phyloP scores from a whole-genome alignment of 345 rosid genomes.

The Brassica nigra region DNA sequence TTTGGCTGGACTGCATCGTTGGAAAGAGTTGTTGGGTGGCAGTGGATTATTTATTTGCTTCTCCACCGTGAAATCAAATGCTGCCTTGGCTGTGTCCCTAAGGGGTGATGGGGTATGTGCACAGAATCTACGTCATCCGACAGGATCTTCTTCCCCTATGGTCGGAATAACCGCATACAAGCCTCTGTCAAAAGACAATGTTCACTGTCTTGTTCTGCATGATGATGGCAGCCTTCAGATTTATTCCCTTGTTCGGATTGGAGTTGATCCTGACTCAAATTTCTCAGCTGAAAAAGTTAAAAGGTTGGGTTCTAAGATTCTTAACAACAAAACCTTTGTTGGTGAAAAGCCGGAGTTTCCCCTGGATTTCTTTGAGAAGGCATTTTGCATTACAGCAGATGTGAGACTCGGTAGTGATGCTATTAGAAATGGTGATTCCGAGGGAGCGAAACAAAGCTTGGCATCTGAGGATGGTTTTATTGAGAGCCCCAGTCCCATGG shows the following conservation, averaged over 20 bases:
- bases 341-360: slow-evolving; percentile 89
- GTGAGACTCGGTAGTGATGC: slow-evolving; percentile 94
- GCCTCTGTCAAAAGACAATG: slow-evolving; percentile 89
- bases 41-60: slow-evolving; percentile 82
- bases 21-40: slow-evolving; percentile 83
- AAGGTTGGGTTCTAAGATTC: slow-evolving; percentile 84
- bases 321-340: slow-evolving; percentile 76
- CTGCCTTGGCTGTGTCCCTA: slow-evolving; percentile 70
- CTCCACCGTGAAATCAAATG: slow-evolving; percentile 72
- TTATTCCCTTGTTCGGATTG: slow-evolving; percentile 67
- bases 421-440: slow-evolving; percentile 87
- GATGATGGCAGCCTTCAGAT: slow-evolving; percentile 99
- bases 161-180: slow-evolving; percentile 94
- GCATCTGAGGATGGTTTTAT: slow-evolving; percentile 90
- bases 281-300: slow-evolving; percentile 79
- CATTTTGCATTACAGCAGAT: slow-evolving; percentile 87
- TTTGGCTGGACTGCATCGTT: slow-evolving; percentile 85
- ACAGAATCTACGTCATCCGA: slow-evolving; percentile 81
- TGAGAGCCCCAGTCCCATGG: slow-evolving; percentile 81
- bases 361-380: slow-evolving; percentile 96
- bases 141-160: slow-evolving; percentile 74
- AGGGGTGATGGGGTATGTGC: slow-evolving; percentile 64
- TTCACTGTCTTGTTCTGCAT: slow-evolving; percentile 90
- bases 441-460: slow-evolving; percentile 89
- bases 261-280: slow-evolving; percentile 64